Evolutionary conservation across 805 yeast genomes (phyloP).

Genomic region (Tetrapisispora taiwanensis): DNA sequence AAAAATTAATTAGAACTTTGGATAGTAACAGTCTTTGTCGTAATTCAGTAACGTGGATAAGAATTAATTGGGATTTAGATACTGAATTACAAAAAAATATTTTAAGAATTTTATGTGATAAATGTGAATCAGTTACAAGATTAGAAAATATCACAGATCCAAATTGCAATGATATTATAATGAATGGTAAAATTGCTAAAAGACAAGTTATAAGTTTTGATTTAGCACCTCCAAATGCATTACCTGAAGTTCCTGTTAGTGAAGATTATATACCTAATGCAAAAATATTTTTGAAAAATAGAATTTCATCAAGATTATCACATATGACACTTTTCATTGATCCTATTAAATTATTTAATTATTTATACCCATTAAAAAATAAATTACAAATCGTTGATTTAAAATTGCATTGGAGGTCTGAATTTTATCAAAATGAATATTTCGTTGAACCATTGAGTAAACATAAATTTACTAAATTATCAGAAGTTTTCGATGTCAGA

Average conservation of each 20-base stretch:
- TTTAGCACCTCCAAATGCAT: constrained; percentile 31
- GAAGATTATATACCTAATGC: constrained; percentile 26
- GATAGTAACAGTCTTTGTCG: constrained; percentile 15
- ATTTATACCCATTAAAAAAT: constrained; percentile 22
- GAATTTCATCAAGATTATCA: constrained; percentile 25
- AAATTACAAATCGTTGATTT: constrained; percentile 30
- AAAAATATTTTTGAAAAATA: constrained; percentile 16
- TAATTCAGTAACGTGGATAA: constrained; percentile 29
- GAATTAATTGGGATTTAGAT: constrained; percentile 37
- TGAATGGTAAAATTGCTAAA: constrained; percentile 18
- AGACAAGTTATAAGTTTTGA: constrained; percentile 26
- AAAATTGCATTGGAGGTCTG: constrained; percentile 35
- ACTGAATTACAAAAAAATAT: constrained; percentile 24
- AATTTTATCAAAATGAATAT: constrained; percentile 27
- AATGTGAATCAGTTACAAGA: constrained; percentile 25
- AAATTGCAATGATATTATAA: constrained; percentile 28
- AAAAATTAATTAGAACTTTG: constrained; percentile 21
- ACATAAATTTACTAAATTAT: constrained; percentile 17
- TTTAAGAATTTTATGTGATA: constrained; percentile 20
- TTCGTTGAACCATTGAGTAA: constrained; percentile 15
- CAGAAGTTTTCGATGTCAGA: constrained; percentile 31
- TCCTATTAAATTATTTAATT: constrained; percentile 31
- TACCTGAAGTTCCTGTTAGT: constrained; percentile 26
- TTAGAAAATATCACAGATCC: constrained; percentile 36
- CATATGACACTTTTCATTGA: constrained; percentile 33